Percentiles rank a stretch among this genome's conserved stretches.
Conservation (phyloP, 2,329 filamentous ascomycete genomes). For the Phialophora macrospora region DNA sequence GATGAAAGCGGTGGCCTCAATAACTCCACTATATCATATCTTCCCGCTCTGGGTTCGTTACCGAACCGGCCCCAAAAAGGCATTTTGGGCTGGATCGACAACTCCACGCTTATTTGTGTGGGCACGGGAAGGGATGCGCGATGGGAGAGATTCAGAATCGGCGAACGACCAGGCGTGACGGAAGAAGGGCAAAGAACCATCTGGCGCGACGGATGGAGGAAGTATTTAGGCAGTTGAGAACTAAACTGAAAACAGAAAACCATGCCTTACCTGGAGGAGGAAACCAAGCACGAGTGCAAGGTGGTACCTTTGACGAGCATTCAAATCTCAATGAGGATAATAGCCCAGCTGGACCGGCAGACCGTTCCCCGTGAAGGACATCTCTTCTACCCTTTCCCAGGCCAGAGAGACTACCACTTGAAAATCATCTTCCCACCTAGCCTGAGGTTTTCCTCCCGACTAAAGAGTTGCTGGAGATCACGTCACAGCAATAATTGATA, state of each 20-base stretch:
- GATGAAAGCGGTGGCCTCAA: conserved; percentile 63
- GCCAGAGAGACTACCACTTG: too few species aligned
- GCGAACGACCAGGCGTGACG: conserved; percentile 56
- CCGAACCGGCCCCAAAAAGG: conserved; percentile 74
- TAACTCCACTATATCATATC: conserved; percentile 45
- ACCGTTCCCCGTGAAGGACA: not conserved
- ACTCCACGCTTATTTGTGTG: conserved; percentile 73
- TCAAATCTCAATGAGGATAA: not conserved
- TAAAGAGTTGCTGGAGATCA: not conserved
- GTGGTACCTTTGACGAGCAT: not conserved
- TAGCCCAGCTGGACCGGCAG: not conserved
- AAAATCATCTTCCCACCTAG: not conserved
- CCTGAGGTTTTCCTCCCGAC: not conserved
- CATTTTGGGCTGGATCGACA: conserved; percentile 79
- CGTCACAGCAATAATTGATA: not conserved
- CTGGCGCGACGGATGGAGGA: conserved; percentile 78
- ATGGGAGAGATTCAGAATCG: conserved; percentile 85
- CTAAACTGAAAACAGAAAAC: not conserved
- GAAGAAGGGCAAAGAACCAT: conserved; percentile 70
- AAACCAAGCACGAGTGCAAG: not conserved
- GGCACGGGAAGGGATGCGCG: conserved; percentile 78
- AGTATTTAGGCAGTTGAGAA: conserved; percentile 64
- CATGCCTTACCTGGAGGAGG: not conserved
- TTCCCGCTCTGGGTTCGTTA: conserved; percentile 59
- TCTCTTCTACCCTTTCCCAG: too few species aligned